Evolutionary conservation across 768 basidiomycete species (phyloP).

Genomic region (Paxillus involutus): DNA sequence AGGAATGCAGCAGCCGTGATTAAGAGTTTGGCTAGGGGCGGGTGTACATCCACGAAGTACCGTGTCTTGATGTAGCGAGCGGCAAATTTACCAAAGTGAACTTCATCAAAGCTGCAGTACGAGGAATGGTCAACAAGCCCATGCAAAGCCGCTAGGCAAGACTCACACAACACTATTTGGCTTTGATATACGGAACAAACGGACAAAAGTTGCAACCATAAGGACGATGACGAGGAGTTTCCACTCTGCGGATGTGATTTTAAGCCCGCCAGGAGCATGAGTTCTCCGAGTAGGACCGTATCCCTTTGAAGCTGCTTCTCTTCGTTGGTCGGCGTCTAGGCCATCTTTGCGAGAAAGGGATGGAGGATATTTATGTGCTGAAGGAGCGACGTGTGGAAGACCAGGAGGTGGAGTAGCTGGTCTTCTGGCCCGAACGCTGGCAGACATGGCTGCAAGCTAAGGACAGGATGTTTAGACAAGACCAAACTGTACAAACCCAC

Average conservation of each 20-base stretch:
- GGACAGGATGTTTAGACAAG: conserved; percentile 12
- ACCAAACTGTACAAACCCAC: conserved; percentile 22
- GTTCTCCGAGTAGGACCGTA: conserved; percentile 51
- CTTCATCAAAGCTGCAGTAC: conserved; percentile 85
- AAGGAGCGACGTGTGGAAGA: conserved; percentile 34
- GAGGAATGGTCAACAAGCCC: neutral
- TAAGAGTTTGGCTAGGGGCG: conserved; percentile 92
- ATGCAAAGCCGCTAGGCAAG: neutral
- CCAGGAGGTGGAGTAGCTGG: conserved; percentile 66
- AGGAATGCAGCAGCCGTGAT: conserved; percentile 90
- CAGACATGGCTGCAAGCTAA: conserved; percentile 34
- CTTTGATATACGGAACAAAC: conserved; percentile 80
- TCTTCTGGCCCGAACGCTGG: conserved; percentile 61
- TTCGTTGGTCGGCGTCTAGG: conserved; percentile 72
- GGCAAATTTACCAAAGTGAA: conserved; percentile 98
- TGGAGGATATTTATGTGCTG: conserved; percentile 60
- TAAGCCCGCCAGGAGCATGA: conserved; percentile 57
- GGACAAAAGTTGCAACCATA: conserved; percentile 74
- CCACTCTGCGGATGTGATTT: conserved; percentile 71
- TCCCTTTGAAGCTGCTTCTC: conserved; percentile 68
- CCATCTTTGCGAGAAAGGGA: conserved; percentile 49
- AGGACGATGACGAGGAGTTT: conserved; percentile 68
- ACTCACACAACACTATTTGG: conserved; percentile 93
- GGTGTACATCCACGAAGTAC: conserved; percentile 95
- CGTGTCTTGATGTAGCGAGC: conserved; percentile 89